Evolutionary conservation across 2,329 filamentous ascomycete genomes (phyloP).

Genomic region (Verticillium tricorpus): DNA sequence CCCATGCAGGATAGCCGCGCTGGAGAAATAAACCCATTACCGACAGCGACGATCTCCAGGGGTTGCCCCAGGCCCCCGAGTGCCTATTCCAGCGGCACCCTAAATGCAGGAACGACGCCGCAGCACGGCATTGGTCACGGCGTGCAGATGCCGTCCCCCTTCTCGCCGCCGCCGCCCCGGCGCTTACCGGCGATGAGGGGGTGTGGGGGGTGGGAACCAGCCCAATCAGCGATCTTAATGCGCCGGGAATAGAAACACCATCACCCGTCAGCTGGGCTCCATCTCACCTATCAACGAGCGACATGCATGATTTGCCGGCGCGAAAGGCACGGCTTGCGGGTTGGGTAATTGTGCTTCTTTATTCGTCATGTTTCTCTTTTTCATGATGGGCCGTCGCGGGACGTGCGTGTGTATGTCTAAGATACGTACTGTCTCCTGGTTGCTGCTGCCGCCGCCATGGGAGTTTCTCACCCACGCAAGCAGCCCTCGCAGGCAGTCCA

Average conservation of each 20-base stretch:
- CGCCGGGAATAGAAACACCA: background rate
- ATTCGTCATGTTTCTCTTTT: background rate
- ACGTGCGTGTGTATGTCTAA: background rate
- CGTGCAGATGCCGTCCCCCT: background rate
- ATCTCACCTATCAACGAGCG: background rate
- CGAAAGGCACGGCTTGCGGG: background rate
- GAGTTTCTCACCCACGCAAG: background rate
- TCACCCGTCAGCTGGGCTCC: too few relatives aligned
- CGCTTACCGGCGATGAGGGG: background rate
- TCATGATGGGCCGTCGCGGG: background rate
- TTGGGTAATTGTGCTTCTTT: background rate
- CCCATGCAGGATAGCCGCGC: constrained; percentile 20
- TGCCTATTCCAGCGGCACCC: background rate
- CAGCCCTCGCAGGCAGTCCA: background rate
- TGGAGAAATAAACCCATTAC: background rate
- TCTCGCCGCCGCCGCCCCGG: background rate
- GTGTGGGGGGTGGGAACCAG: background rate
- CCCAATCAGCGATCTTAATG: background rate
- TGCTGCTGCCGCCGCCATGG: background rate
- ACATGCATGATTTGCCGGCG: background rate
- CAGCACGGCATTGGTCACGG: background rate
- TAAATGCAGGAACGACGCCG: background rate
- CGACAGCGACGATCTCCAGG: background rate
- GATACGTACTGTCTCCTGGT: background rate
- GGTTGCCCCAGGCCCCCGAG: background rate